Percentiles rank a stretch among this genome's conserved stretches.
Conservation (phyloP, 371 early-diverging fungal genomes). For the Haplosporangium sp. region DNA sequence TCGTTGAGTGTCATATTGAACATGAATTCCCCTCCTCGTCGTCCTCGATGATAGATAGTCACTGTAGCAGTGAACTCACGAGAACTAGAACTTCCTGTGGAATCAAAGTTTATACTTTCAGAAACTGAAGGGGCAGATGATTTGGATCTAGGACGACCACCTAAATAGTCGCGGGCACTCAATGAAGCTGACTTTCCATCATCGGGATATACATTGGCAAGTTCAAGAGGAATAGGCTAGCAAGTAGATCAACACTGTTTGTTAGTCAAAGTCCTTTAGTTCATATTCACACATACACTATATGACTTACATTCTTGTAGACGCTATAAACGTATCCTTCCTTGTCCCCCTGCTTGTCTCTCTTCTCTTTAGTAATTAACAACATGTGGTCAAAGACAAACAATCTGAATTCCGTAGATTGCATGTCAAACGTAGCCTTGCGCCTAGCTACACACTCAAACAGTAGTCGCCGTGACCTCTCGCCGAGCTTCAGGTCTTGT, state of each 20-base stretch:
- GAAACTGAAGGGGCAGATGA: conserved; percentile 4
- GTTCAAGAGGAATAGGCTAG: conserved; percentile 82
- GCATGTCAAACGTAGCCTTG: conserved; percentile 71
- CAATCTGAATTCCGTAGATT: conserved; percentile 74
- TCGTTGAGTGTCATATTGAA: conserved; percentile 68
- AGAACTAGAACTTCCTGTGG: background rate
- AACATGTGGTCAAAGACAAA: conserved; percentile 91
- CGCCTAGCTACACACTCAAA: conserved; percentile 83
- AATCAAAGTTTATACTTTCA: background rate
- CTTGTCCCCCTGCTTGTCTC: conserved; percentile 54
- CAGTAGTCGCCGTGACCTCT: conserved; percentile 74
- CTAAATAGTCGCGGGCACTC: conserved; percentile 14
- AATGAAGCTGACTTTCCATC: conserved; percentile 58
- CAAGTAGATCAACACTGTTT: background rate
- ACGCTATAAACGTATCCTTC: conserved; percentile 67
- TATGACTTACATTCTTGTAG: conserved; percentile 53
- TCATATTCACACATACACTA: background rate
- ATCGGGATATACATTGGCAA: conserved; percentile 72
- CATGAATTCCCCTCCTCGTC: conserved; percentile 25
- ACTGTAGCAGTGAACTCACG: conserved; percentile 14
- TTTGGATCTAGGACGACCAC: conserved; percentile 11
- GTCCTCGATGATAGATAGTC: conserved; percentile 42
- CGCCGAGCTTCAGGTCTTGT: conserved; percentile 77
- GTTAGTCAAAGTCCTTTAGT: background rate
- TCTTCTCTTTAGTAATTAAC: conserved; percentile 79